Percentiles rank a stretch among this genome's conserved stretches.
phyloP scores from a whole-genome alignment of 192 early-diverging fungal species.

The Mortierella alpina region DNA sequence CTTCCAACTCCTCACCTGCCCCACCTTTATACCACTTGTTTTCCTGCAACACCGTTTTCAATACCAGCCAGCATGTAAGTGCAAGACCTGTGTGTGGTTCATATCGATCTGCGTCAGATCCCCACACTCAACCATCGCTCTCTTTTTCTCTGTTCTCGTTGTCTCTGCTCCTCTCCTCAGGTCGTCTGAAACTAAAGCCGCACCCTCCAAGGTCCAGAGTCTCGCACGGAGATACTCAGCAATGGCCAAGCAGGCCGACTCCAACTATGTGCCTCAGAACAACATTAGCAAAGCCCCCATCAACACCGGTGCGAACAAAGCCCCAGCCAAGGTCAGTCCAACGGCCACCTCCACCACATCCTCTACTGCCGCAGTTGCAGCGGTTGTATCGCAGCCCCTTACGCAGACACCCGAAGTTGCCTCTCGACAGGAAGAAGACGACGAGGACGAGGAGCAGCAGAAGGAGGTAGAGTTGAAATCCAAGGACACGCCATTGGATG shows the following conservation, averaged over 20 bases:
- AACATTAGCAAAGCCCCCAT: conserved; percentile 19
- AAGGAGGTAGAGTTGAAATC: background rate
- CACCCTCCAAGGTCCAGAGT: conserved; percentile 37
- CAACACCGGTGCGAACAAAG: conserved; percentile 9
- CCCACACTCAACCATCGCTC: background rate
- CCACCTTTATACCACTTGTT: background rate
- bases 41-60: background rate
- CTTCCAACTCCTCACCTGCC: too few species aligned
- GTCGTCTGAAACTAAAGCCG: background rate
- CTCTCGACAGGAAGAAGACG: conserved; percentile 20
- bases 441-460: conserved; percentile 1
- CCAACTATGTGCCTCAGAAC: conserved; percentile 37
- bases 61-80: background rate
- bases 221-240: conserved; percentile 43
- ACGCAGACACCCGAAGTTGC: conserved; percentile 11
- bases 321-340: background rate
- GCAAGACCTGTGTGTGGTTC: background rate
- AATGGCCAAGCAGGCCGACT: conserved; percentile 42
- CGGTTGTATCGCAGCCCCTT: background rate
- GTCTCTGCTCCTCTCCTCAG: background rate
- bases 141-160: background rate
- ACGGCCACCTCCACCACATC: background rate
- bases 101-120: background rate
- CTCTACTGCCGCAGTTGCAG: background rate
- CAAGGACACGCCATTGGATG: conserved; percentile 3